A percentile compares a stretch with the other conserved stretches of the same genome.
Evolutionary conservation across 257 asterid genomes (phyloP).

Genomic region (Jaltomata sinuosa): DNA sequence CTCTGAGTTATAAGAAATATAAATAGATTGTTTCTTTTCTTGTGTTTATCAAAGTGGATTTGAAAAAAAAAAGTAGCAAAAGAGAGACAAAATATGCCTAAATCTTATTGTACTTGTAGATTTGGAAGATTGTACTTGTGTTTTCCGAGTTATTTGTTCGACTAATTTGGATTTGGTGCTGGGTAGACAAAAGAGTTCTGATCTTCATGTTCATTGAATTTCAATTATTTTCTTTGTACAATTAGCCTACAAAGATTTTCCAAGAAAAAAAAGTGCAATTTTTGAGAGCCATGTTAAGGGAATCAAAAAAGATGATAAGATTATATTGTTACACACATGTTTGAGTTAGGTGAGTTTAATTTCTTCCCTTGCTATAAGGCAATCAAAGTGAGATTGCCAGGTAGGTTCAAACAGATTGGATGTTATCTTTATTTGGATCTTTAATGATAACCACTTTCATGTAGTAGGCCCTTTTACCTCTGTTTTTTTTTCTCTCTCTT

Average conservation of each 20-base stretch:
- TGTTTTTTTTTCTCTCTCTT: neutral
- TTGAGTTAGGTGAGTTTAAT: neutral
- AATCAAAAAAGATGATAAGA: neutral
- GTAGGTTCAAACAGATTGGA: neutral
- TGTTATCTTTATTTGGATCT: neutral
- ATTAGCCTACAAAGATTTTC: neutral
- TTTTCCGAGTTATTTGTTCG: neutral
- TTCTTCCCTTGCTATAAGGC: neutral
- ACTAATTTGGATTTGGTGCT: neutral
- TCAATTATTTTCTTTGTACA: neutral
- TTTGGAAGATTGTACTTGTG: neutral
- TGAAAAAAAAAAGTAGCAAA: neutral
- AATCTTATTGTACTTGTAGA: neutral
- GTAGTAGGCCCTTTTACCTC: neutral
- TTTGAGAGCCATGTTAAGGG: neutral
- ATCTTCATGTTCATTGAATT: neutral
- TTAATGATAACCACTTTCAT: neutral
- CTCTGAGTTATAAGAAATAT: neutral
- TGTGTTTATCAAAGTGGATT: neutral
- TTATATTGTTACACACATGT: neutral
- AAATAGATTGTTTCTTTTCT: neutral
- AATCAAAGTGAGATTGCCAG: neutral
- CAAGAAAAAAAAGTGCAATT: neutral
- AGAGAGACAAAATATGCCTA: neutral
- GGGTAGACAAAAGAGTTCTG: neutral